Base-by-base conservation (phyloP, 345 rosid species). In the Fremontodendron californicum region DNA sequence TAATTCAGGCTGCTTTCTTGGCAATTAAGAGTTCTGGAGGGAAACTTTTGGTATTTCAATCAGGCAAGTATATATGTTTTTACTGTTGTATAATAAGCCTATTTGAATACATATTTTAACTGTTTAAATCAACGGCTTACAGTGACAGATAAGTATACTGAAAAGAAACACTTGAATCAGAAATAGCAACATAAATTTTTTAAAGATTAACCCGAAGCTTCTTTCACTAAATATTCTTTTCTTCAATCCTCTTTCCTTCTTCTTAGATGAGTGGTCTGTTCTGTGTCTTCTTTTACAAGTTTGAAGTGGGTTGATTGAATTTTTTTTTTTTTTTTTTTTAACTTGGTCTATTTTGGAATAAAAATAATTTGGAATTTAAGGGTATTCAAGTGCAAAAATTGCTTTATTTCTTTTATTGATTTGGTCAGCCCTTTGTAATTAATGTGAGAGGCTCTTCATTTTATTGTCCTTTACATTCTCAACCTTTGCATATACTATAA, bases 21-120 rank as follows among this genome's bases (percentile, higher is more conserved):
- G 98, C 98, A 23, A 87, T 93, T 95, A 95, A 93, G 88, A 89
- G 84, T 80, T 89, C 87, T 77, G 99, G 99, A 42, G 98, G 99
- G 77, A 95, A 93, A 84, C 96, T 95, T 74, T 64, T 95, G 88
- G 94, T 93, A 75, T 95, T 95, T 79, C 99, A 95, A 80, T 93
- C 99, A 89, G 99, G 99, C 83, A 82, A 77, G 91, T 39, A 74
- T 19, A 16, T 35, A 21, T 31, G n/a, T 12, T 60, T 25, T 25
- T 25, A 21, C 6, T 55, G 3, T 54, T 73, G 52, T 2, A 21
- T 46, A 69, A 12, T 43, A 21, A 42, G 35, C 11, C 72, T 23
- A 42, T 10, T 15, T 42, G 6, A 21, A 25, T 54, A 21, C n/a
- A 66, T 40, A 21, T n/a, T n/a, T n/a, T 33, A 33, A 33, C 35